phyloP scores from a whole-genome alignment of 2,329 filamentous ascomycete genomes.

The Mycosphaerella sp. region DNA sequence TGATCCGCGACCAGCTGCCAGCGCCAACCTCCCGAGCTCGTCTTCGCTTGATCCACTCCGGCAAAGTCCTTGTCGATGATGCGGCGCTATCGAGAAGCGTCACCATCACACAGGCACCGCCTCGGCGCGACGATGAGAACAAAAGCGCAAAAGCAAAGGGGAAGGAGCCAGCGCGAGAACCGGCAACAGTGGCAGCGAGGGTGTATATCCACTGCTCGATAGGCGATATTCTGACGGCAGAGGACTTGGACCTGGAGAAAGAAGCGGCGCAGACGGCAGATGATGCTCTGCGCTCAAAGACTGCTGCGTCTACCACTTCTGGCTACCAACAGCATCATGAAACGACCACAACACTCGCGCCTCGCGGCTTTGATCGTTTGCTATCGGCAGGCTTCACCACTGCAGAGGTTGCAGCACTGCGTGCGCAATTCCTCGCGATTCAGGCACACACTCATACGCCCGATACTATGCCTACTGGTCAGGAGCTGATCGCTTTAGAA shows the following conservation, averaged over 20 bases:
- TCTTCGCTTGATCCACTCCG: conserved; percentile 82
- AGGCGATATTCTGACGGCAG: conserved; percentile 60
- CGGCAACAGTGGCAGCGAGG: conserved; percentile 39
- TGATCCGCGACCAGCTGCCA: conserved; percentile 67
- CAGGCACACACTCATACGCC: conserved; percentile 76
- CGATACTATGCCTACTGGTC: conserved; percentile 77
- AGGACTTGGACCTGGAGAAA: conserved; percentile 63
- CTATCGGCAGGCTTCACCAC: conserved; percentile 73
- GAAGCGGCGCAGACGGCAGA: conserved; percentile 36
- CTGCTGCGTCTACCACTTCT: conserved; percentile 25
- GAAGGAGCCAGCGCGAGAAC: conserved; percentile 54
- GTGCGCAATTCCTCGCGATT: conserved; percentile 82
- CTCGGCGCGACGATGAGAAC: conserved; percentile 28
- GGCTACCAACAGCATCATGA: conserved; percentile 2
- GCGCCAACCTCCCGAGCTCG: conserved; percentile 57
- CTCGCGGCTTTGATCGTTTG: conserved; percentile 82
- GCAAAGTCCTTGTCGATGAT: conserved; percentile 73
- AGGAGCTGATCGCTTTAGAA: conserved; percentile 69
- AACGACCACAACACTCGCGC: conserved; percentile 48
- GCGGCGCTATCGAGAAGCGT: conserved; percentile 63
- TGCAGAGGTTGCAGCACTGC: conserved; percentile 74
- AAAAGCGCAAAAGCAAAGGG: conserved; percentile 52
- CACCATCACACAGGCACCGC: conserved; percentile 53
- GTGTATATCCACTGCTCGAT: conserved; percentile 94
- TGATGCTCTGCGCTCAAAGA: conserved; percentile 31